A percentile compares a stretch with the other conserved stretches of the same genome.
Conservation (phyloP, 768 basidiomycete genomes). For the Dioszegia hungarica region DNA sequence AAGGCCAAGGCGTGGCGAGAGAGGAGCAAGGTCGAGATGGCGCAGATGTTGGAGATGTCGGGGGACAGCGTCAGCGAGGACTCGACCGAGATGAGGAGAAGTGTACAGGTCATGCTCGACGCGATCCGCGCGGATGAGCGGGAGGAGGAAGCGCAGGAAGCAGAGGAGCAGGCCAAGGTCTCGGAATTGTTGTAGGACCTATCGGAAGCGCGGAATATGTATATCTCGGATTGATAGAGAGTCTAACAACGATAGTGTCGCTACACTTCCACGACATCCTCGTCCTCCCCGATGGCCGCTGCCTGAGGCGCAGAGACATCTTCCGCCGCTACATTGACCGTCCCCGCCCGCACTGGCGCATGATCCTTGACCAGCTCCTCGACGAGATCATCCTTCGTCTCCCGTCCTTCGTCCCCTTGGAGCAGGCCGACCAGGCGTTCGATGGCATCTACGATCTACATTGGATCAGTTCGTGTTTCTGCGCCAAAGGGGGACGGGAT, state of each 20-base stretch:
- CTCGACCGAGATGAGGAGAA: too few species aligned
- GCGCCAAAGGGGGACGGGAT: neutral
- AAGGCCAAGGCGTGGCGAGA: too few species aligned
- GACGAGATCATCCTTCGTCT: slow-evolving; percentile 52
- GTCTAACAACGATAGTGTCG: too few species aligned
- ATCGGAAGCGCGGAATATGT: neutral
- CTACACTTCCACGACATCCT: slow-evolving; percentile 4
- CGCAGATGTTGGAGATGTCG: too few species aligned
- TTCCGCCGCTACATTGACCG: neutral
- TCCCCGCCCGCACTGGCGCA: neutral
- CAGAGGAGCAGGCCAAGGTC: too few species aligned
- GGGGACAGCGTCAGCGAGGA: too few species aligned
- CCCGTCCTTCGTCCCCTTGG: slow-evolving; percentile 48
- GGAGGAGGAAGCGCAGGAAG: too few species aligned
- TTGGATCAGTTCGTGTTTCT: neutral
- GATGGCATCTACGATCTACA: slow-evolving; percentile 76
- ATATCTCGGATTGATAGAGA: neutral
- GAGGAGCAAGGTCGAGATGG: too few species aligned
- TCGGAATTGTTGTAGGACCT: too few species aligned
- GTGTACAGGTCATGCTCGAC: too few species aligned
- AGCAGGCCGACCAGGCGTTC: slow-evolving; percentile 83
- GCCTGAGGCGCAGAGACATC: neutral
- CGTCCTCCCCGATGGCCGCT: neutral
- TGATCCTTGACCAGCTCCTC: slow-evolving; percentile 59
- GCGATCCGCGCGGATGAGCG: too few species aligned